These are phyloP conservation scores for Ogataea hybrid DNA, from an alignment of 1,139 yeast species.

Conservation along the genomic window DNA sequence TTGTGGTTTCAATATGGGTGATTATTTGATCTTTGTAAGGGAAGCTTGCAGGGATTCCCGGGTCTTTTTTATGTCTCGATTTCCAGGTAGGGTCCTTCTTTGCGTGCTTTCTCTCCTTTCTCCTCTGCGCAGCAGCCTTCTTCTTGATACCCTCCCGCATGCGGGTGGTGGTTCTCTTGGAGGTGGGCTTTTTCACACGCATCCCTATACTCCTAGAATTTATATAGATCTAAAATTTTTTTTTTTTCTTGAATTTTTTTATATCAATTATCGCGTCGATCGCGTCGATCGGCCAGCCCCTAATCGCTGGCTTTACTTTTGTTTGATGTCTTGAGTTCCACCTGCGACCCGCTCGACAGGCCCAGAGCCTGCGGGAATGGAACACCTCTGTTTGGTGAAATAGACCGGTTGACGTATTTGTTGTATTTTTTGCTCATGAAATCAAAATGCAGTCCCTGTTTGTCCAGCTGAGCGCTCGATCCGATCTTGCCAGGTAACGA, in stretches of 20 bases:
- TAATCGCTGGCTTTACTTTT: conserved; percentile 18
- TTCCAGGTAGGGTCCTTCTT: conserved; percentile 95
- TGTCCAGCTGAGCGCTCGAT: conserved; percentile 7
- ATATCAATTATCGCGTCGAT: conserved; percentile 1
- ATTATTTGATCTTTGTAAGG: conserved; percentile 88
- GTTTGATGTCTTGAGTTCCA: conserved; percentile 19
- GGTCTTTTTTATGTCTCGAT: conserved; percentile 77
- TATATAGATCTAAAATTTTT: conserved; percentile 12
- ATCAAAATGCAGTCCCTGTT: conserved; percentile 14
- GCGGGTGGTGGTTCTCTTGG: conserved; percentile 86
- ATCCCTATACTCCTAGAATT: conserved; percentile 23
- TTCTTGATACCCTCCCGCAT: conserved; percentile 95
- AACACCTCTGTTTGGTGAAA: conserved; percentile 5
- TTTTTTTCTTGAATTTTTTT: conserved; percentile 3
- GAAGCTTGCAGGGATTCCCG: conserved; percentile 92
- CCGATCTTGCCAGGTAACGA: conserved; percentile 12
- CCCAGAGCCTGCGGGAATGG: conserved; percentile 7
- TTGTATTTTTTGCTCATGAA: conserved; percentile 26
- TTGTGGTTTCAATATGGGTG: conserved; percentile 73
- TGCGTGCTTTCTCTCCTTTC: conserved; percentile 77
- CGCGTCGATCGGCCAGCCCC: conserved; percentile 4
- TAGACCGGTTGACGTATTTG: conserved; percentile 15
- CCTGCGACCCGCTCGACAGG: conserved; percentile 17
- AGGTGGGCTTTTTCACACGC: conserved; percentile 62
- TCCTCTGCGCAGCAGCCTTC: conserved; percentile 88